A percentile compares a stretch with the other conserved stretches of the same genome.
Evolutionary conservation across 768 basidiomycete genomes (phyloP).

Genomic region (Russula griseocarnosa): DNA sequence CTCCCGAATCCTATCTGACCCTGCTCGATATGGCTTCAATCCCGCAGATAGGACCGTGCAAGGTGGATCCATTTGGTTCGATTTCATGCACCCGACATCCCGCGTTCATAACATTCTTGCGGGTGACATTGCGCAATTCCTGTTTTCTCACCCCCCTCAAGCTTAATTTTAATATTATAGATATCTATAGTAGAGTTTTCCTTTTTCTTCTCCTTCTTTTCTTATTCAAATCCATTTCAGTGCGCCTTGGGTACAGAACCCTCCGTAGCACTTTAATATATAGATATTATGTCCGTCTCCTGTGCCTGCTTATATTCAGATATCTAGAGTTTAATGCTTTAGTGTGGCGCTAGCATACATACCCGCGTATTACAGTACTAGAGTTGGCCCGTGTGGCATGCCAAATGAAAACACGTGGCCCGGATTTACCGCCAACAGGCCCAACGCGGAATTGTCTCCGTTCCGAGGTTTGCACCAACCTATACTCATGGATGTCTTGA

Average conservation of each 20-base stretch:
- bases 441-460: neutral
- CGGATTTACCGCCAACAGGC: neutral
- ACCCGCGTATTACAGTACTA: neutral
- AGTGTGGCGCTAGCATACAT: neutral
- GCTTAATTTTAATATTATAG: slow-evolving; percentile 1
- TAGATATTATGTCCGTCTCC: too few relatives aligned
- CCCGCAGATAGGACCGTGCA: slow-evolving; percentile 9
- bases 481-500: slow-evolving; percentile 15
- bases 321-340: too few relatives aligned
- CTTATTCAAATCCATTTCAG: too few relatives aligned
- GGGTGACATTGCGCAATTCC: slow-evolving; percentile 19
- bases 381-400: neutral
- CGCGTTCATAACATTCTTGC: slow-evolving; percentile 23
- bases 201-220: too few relatives aligned
- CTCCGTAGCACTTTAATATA: too few relatives aligned
- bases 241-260: too few relatives aligned
- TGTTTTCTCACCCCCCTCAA: slow-evolving; percentile 14
- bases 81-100: slow-evolving; percentile 26
- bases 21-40: slow-evolving; percentile 25
- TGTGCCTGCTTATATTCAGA: too few relatives aligned
- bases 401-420: slow-evolving; percentile 17
- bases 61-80: slow-evolving; percentile 26
- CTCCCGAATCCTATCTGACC: slow-evolving; percentile 31
- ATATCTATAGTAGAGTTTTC: too few relatives aligned
- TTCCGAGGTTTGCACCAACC: slow-evolving; percentile 13